Conservation (phyloP, 1,139 yeast species). For the Hansenula lynferdii region DNA sequence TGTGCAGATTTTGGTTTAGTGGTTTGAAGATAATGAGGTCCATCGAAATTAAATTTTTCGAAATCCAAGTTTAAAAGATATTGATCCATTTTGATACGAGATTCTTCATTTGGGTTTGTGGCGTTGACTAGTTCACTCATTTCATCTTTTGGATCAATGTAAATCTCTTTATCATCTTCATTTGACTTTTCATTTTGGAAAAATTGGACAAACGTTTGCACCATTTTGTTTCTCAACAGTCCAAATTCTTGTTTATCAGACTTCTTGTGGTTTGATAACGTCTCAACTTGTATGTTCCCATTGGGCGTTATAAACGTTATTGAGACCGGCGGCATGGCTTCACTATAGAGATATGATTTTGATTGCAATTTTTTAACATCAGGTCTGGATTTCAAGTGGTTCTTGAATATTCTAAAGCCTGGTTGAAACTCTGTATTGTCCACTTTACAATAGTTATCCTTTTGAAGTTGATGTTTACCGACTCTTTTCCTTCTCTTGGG, state of each 20-base stretch:
- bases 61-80: background rate
- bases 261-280: conserved; percentile 3
- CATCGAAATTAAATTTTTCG: conserved; percentile 11
- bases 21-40: conserved; percentile 8
- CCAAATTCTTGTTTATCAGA: conserved; percentile 12
- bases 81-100: background rate
- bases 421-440: conserved; percentile 19
- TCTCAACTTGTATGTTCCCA: conserved; percentile 14
- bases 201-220: too few relatives aligned
- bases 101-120: too few relatives aligned
- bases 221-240: conserved; percentile 11
- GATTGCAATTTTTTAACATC: conserved; percentile 30
- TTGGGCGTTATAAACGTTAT: conserved; percentile 27
- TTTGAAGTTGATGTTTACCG: conserved; percentile 6
- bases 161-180: background rate
- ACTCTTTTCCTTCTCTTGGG: background rate
- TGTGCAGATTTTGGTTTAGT: conserved; percentile 5
- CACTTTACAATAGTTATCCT: conserved; percentile 10
- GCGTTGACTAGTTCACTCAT: background rate
- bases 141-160: background rate
- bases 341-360: conserved; percentile 37
- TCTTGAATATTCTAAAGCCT: conserved; percentile 36
- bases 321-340: conserved; percentile 40
- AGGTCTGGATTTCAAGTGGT: conserved; percentile 31
- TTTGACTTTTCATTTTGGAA: conserved; percentile 5